Percentiles rank a stretch among this genome's conserved stretches.
Evolutionary conservation across 2,329 filamentous ascomycete species (phyloP).

Genomic region (Tricladium varicosporioides): DNA sequence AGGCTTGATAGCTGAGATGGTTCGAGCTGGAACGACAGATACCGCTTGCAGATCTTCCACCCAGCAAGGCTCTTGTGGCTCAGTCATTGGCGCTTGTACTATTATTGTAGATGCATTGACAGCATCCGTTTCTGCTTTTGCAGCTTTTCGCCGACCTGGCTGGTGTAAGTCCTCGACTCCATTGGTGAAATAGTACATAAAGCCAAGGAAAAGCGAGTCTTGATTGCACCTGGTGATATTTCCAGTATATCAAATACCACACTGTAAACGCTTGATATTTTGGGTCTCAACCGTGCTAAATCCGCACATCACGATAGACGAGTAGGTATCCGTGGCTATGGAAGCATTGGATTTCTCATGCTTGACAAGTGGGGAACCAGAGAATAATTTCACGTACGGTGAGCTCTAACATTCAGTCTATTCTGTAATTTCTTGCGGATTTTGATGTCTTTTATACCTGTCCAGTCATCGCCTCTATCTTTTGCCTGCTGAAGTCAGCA

Average conservation of each 20-base stretch:
- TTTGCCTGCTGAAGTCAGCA: constrained; percentile 12
- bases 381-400: constrained; percentile 29
- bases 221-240: too few relatives aligned
- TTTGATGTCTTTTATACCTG: constrained; percentile 32
- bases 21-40: neutral
- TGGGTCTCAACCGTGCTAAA: too few relatives aligned
- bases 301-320: too few relatives aligned
- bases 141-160: too few relatives aligned
- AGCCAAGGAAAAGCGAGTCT: too few relatives aligned
- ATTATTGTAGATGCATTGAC: neutral
- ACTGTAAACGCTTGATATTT: too few relatives aligned
- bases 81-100: too few relatives aligned
- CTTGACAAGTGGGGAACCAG: neutral
- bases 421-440: constrained; percentile 37
- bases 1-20: neutral
- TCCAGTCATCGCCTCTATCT: constrained; percentile 36
- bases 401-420: constrained; percentile 37
- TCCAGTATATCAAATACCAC: too few relatives aligned
- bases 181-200: too few relatives aligned
- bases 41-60: constrained; percentile 11
- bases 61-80: constrained; percentile 9
- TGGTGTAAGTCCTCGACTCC: too few relatives aligned
- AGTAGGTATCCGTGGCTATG: too few relatives aligned
- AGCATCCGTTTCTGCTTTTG: neutral
- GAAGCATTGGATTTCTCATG: neutral